A percentile compares a stretch with the other conserved stretches of the same genome.
Evolutionary conservation across 1,284 basidiomycete species (phyloP).

Genomic region (Austroboletus novae-zelandiae): DNA sequence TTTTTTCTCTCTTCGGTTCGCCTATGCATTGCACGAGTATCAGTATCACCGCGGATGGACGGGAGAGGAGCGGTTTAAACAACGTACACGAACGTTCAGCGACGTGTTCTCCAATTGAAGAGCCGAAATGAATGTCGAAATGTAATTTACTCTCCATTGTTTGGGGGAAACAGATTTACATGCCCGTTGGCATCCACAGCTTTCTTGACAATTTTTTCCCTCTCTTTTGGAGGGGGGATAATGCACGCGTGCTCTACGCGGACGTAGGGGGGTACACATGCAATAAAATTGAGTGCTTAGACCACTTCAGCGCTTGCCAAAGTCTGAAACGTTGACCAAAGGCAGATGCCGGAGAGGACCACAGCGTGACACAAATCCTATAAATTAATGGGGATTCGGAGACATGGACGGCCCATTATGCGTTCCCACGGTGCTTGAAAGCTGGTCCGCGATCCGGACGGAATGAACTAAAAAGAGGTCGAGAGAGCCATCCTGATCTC

Average conservation of each 20-base stretch:
- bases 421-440: neutral
- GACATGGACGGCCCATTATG: neutral
- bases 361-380: neutral
- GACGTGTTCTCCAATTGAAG: conserved; percentile 20
- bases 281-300: neutral
- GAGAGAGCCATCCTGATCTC: too few relatives aligned
- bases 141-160: conserved; percentile 4
- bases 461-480: conserved; percentile 14
- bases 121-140: neutral
- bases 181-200: conserved; percentile 5
- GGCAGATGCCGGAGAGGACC: neutral
- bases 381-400: conserved; percentile 5
- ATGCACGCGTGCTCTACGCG: conserved; percentile 14
- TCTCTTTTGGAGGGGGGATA: neutral
- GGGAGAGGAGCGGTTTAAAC: neutral
- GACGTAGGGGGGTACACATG: neutral
- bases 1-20: conserved; percentile 6
- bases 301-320: neutral
- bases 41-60: conserved; percentile 16
- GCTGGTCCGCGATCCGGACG: conserved; percentile 18
- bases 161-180: conserved; percentile 7
- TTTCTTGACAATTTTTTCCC: neutral
- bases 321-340: conserved; percentile 7
- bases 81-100: conserved; percentile 23
- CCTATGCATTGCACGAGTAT: conserved; percentile 6